Base-by-base conservation (phyloP, 176 grass and related monocot genomes). In the Melocanna baccifera region DNA sequence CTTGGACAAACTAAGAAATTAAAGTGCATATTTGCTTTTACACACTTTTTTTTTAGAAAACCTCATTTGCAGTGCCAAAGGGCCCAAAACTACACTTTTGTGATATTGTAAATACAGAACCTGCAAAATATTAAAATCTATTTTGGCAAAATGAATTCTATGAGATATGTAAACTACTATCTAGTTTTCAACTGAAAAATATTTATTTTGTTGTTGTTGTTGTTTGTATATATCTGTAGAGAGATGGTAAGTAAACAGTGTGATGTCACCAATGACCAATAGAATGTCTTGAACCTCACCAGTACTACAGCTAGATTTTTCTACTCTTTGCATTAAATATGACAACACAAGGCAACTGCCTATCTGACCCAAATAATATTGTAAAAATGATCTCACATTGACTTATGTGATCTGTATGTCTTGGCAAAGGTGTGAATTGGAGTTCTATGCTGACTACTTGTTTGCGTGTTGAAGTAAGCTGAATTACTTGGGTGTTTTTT, bases 401-500 rank as follows among this genome's bases (percentile, higher is more conserved):
- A 83, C 67, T 71, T 42, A 9, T 51, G 42, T 32, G 66, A 57
- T 69, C 6, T 56, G 36, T 30, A 41, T 43, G 13, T 23, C 15
- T 57, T 43, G 9, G 66, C 15, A 71, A 81, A 58, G 25, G 79
- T 56, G 58, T 58, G 16, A 58, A 61, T 7, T 42, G 45, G 28
- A 65, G 42, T 12, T 62, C 0, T 30, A 9, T 64, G 28, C 18
- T 61, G 13, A 43, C 55, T 42, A 37, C 26, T 7, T 78, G 12
- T 64, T 66, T 84, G 56, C 65, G 34, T 48, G 45, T 73, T 85
- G 81, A 58, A 66, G 75, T 52, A 61, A 69, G 29, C 42, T 63
- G 43, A n/a, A 63, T 37, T 51, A 20, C 28, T 22, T 71, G 25
- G 29, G 25, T n/a, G 25, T 6, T 23, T 59, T 26, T 20, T 13